A percentile compares a stretch with the other conserved stretches of the same genome.
phyloP scores from a whole-genome alignment of 2,329 filamentous ascomycete genomes.

The Aspergillus texensis region DNA sequence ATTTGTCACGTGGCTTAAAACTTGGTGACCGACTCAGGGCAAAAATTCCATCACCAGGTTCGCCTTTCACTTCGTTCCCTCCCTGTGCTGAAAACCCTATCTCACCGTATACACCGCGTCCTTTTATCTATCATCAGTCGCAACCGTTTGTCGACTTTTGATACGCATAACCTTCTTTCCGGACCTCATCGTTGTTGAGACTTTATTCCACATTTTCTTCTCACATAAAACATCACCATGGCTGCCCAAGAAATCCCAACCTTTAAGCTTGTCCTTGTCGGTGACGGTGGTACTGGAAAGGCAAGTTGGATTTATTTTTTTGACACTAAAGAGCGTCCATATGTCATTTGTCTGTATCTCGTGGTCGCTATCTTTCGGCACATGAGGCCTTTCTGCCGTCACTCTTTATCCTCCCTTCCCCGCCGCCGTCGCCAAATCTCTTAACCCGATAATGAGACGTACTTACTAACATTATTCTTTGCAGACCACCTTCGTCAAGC shows the following conservation, averaged over 20 bases:
- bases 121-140: conserved; percentile 23
- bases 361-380: not conserved
- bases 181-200: conserved; percentile 13
- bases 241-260: conserved; percentile 65
- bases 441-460: conserved; percentile 14
- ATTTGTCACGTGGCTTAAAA: conserved; percentile 21
- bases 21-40: conserved; percentile 26
- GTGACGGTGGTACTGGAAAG: conserved; percentile 99
- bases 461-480: conserved; percentile 24
- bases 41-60: conserved; percentile 34
- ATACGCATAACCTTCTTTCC: conserved; percentile 16
- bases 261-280: conserved; percentile 99
- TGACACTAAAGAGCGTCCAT: conserved; percentile 7
- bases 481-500: conserved; percentile 99
- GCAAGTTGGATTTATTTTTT: conserved; percentile 56
- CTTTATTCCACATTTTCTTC: conserved; percentile 18
- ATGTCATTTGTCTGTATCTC: not conserved
- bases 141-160: conserved; percentile 26
- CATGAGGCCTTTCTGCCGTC: not conserved
- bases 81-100: conserved; percentile 25
- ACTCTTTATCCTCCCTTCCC: conserved; percentile 20
- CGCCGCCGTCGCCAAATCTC: conserved; percentile 30
- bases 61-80: conserved; percentile 30
- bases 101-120: conserved; percentile 20
- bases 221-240: conserved; percentile 55